These are phyloP conservation scores for Colletotrichum neosansevieriae DNA, from an alignment of 2,329 filamentous ascomycete species.

Conservation along the genomic window DNA sequence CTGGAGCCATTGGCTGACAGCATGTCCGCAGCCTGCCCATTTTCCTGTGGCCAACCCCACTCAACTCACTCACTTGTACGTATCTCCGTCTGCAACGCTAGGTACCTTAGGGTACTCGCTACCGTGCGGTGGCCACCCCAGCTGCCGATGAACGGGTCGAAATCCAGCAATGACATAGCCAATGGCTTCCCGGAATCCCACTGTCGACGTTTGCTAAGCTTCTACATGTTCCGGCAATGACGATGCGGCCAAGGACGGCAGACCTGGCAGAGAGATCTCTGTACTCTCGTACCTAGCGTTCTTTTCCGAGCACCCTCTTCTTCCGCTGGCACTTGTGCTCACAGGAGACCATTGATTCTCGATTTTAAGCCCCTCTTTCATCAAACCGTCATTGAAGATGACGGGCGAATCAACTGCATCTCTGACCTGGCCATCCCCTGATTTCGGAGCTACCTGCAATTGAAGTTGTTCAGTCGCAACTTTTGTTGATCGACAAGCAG, in stretches of 20 bases:
- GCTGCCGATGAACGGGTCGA: constrained; percentile 14
- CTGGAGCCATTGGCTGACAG: constrained; percentile 23
- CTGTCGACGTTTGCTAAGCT: constrained; percentile 23
- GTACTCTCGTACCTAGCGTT: constrained; percentile 25
- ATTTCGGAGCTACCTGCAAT: constrained; percentile 15
- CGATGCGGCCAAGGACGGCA: not conserved
- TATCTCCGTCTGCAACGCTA: not conserved
- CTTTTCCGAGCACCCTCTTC: constrained; percentile 2
- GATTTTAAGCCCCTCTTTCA: constrained; percentile 14
- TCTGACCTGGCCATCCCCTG: constrained; percentile 25
- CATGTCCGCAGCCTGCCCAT: constrained; percentile 10
- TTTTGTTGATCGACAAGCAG: constrained; percentile 22
- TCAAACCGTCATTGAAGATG: constrained; percentile 17
- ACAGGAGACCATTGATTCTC: not conserved
- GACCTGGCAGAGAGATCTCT: not conserved
- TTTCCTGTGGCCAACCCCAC: constrained; percentile 31
- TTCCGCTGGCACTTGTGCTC: constrained; percentile 5
- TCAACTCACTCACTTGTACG: no score
- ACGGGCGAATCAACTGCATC: constrained; percentile 26
- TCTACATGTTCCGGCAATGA: constrained; percentile 18
- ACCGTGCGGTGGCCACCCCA: constrained; percentile 12
- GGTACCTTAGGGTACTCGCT: not conserved
- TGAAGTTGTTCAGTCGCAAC: constrained; percentile 31
- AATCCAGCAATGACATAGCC: constrained; percentile 6
- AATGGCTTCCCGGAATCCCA: constrained; percentile 7